phyloP scores from a whole-genome alignment of 2,329 filamentous ascomycete genomes.

The Paramyrothecium roridum region DNA sequence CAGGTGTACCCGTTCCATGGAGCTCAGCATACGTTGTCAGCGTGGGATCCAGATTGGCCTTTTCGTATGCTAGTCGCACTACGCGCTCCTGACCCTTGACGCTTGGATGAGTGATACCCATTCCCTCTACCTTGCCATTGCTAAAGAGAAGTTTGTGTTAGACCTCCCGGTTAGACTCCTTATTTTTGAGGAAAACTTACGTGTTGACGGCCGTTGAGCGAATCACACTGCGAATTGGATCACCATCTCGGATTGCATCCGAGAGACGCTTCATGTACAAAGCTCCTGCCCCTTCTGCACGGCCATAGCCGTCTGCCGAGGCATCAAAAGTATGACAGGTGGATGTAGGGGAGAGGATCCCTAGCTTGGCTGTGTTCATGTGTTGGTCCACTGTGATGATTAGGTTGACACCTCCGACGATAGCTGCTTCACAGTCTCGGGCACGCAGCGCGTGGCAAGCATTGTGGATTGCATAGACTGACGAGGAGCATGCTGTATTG shows the following conservation, averaged over 20 bases:
- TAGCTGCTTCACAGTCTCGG: not conserved
- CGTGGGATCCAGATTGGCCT: not conserved
- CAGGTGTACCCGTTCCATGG: not conserved
- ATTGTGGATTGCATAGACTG: not conserved
- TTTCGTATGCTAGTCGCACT: not conserved
- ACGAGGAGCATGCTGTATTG: not conserved
- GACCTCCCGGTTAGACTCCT: too few species aligned
- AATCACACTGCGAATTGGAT: not conserved
- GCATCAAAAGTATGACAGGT: not conserved
- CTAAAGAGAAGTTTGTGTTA: too few species aligned
- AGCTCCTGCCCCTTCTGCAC: not conserved
- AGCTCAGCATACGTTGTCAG: not conserved
- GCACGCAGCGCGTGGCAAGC: not conserved
- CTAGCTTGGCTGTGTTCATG: not conserved
- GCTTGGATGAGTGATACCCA: slow-evolving; percentile 1
- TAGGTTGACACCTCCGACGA: not conserved
- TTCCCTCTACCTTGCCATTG: not conserved
- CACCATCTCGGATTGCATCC: not conserved
- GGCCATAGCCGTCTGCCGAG: not conserved
- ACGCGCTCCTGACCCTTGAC: not conserved
- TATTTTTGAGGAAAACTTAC: not conserved
- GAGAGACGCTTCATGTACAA: not conserved
- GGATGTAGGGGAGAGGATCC: not conserved
- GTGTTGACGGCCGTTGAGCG: not conserved
- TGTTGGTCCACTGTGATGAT: not conserved